Percentiles rank a stretch among this genome's conserved stretches.
Conservation (phyloP, 768 basidiomycete species). For the Botryobasidium botryosum region DNA sequence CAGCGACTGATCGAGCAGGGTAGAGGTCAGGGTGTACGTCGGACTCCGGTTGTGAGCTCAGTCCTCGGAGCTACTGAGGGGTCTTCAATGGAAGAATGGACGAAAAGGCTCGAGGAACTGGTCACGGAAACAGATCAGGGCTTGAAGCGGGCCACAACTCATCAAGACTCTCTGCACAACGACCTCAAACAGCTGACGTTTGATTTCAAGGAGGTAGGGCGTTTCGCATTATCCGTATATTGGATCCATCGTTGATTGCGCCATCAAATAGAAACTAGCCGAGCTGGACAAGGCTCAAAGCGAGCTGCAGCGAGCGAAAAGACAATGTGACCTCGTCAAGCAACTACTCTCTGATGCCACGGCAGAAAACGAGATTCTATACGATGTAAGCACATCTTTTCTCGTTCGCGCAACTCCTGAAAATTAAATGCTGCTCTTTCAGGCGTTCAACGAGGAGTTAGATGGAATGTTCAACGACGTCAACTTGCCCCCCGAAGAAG, state of each 20-base stretch:
- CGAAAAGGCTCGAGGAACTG: conserved; percentile 35
- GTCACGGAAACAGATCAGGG: conserved; percentile 40
- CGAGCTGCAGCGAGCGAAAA: conserved; percentile 50
- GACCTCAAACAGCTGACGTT: conserved; percentile 33
- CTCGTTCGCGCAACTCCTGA: neutral
- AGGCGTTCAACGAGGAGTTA: conserved; percentile 92
- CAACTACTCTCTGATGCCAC: conserved; percentile 59
- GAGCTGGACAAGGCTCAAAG: conserved; percentile 45
- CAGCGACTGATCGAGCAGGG: conserved; percentile 49
- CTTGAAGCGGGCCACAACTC: conserved; percentile 33
- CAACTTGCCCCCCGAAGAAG: conserved; percentile 65
- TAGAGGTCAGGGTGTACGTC: conserved; percentile 35
- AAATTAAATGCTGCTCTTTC: neutral
- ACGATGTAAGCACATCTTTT: conserved; percentile 40
- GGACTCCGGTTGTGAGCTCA: conserved; percentile 29
- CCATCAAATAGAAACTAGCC: conserved; percentile 29
- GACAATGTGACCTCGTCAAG: conserved; percentile 67
- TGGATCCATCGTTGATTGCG: neutral
- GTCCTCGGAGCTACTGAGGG: conserved; percentile 11
- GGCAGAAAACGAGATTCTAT: conserved; percentile 84
- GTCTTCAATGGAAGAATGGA: conserved; percentile 20
- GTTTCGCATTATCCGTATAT: neutral
- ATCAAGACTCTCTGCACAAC: conserved; percentile 37
- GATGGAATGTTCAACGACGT: conserved; percentile 81
- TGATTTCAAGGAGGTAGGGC: conserved; percentile 42